A percentile compares a stretch with the other conserved stretches of the same genome.
phyloP scores from a whole-genome alignment of 768 basidiomycete genomes.

The Naganishia friedmannii region DNA sequence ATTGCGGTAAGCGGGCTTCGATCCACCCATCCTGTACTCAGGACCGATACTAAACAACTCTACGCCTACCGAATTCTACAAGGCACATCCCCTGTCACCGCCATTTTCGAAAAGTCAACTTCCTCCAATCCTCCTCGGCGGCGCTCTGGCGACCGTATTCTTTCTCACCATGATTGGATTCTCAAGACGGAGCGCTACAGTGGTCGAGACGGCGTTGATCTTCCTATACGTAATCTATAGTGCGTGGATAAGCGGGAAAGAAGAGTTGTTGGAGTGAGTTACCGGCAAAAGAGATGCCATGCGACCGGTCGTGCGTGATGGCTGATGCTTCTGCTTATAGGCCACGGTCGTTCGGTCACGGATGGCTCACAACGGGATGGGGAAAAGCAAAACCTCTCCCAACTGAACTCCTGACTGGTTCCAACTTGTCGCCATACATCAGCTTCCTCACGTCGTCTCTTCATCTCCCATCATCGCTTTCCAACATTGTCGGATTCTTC shows the following conservation, averaged over 20 bases:
- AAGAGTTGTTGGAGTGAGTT: conserved; percentile 49
- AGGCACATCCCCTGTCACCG: conserved; percentile 58
- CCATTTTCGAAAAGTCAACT: conserved; percentile 77
- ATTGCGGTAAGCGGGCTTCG: conserved; percentile 36
- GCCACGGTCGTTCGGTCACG: conserved; percentile 43
- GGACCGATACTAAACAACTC: not conserved
- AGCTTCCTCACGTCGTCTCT: conserved; percentile 1
- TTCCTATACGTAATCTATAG: conserved; percentile 72
- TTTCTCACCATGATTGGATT: conserved; percentile 92
- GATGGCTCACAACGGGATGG: conserved; percentile 41
- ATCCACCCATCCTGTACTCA: not conserved
- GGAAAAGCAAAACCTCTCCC: conserved; percentile 27
- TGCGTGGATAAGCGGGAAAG: conserved; percentile 49
- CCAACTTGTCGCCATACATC: not conserved
- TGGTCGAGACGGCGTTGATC: conserved; percentile 84
- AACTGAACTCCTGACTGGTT: conserved; percentile 5
- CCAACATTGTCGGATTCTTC: conserved; percentile 20
- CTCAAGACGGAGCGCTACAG: conserved; percentile 78
- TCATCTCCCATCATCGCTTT: conserved; percentile 14
- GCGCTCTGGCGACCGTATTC: conserved; percentile 78
- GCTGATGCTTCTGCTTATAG: conserved; percentile 31
- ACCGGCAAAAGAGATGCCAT: no score
- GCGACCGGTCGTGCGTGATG: no score
- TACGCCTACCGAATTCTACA: not conserved
- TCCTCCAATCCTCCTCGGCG: conserved; percentile 83